Evolutionary conservation across 352 stramenopile species (phyloP).

Genomic region (Phytopythium delawarense): DNA sequence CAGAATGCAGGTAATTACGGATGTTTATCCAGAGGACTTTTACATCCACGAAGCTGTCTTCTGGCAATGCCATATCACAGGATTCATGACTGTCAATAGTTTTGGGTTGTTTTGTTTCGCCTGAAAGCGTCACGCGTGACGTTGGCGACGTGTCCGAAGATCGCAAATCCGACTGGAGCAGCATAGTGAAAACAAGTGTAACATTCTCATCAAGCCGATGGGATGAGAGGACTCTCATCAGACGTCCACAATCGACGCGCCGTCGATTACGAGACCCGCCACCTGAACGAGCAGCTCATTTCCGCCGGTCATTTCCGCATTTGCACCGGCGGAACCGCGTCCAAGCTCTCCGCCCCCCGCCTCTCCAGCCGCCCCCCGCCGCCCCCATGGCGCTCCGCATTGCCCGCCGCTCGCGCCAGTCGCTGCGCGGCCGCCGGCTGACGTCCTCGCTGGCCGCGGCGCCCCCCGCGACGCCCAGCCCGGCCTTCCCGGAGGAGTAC

Average conservation of each 20-base stretch:
- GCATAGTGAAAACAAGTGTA: neutral
- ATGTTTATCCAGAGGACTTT: no score
- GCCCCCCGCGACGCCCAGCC: constrained; percentile 41
- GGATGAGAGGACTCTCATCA: neutral
- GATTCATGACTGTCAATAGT: no score
- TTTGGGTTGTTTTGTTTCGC: no score
- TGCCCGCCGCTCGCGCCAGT: constrained; percentile 12
- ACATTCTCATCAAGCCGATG: neutral
- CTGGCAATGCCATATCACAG: no score
- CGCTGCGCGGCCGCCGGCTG: constrained; percentile 6
- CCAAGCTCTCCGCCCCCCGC: constrained; percentile 5
- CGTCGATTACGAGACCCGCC: neutral
- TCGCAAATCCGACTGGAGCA: no score
- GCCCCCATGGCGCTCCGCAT: constrained; percentile 9
- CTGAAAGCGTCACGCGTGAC: no score
- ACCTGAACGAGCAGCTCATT: constrained; percentile 4
- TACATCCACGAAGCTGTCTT: no score
- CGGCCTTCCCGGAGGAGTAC: constrained; percentile 66
- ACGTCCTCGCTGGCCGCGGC: constrained; percentile 19
- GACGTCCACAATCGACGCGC: neutral
- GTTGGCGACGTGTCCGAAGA: no score
- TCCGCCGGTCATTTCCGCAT: constrained; percentile 16
- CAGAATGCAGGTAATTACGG: no score
- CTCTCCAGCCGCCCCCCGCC: constrained; percentile 1
- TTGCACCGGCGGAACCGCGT: constrained; percentile 27